Evolutionary conservation across 192 early-diverging fungal genomes (phyloP).

Genomic region (Rhizoclosmatium globosum): DNA sequence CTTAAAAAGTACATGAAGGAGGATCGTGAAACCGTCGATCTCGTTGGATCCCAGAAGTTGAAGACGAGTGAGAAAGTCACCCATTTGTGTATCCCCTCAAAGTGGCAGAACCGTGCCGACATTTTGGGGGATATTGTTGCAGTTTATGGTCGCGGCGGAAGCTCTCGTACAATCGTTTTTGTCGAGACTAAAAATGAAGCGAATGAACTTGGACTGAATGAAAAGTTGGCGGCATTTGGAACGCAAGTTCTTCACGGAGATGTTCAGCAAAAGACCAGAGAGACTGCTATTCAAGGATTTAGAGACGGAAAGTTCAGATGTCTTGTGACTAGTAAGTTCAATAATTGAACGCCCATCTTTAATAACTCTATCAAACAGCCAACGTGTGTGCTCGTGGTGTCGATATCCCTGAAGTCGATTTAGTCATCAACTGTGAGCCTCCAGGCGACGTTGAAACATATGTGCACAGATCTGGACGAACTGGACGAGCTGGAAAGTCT

Average conservation of each 20-base stretch:
- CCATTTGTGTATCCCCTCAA: conserved; percentile 85
- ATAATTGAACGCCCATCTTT: too few species aligned
- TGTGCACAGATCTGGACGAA: conserved; percentile 95
- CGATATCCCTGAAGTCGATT: conserved; percentile 95
- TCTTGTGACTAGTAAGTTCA: conserved; percentile 69
- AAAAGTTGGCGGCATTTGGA: conserved; percentile 74
- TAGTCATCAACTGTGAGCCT: conserved; percentile 96
- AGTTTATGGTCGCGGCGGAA: conserved; percentile 78
- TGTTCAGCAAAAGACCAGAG: conserved; percentile 80
- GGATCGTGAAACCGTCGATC: conserved; percentile 74
- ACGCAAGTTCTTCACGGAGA: conserved; percentile 90
- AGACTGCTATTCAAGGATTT: conserved; percentile 84
- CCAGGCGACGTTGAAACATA: conserved; percentile 93
- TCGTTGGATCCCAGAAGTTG: conserved; percentile 85
- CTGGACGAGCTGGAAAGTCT: conserved; percentile 86
- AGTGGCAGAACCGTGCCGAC: conserved; percentile 89
- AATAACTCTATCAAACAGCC: conserved; percentile 53
- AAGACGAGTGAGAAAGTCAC: conserved; percentile 85
- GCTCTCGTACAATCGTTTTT: conserved; percentile 90
- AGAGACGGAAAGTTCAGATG: conserved; percentile 84
- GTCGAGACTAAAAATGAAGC: conserved; percentile 94
- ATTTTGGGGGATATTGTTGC: conserved; percentile 94
- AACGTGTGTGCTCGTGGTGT: conserved; percentile 96
- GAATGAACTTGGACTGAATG: conserved; percentile 80
- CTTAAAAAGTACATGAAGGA: conserved; percentile 63